Conservation (phyloP, 1,284 basidiomycete species). For the Puccinia novopanici region DNA sequence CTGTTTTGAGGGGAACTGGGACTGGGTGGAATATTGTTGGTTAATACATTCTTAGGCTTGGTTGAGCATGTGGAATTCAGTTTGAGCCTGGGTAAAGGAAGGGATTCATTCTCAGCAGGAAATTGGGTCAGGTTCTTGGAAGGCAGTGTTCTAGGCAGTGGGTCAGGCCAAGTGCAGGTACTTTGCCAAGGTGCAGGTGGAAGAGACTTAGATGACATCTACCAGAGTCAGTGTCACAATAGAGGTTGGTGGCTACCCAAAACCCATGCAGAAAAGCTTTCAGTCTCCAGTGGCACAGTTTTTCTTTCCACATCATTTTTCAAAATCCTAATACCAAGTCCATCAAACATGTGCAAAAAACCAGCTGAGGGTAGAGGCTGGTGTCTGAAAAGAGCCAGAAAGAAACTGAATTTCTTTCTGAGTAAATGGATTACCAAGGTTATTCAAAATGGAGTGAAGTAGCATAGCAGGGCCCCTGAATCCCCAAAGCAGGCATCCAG, state of each 20-base stretch:
- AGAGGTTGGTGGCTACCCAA: background rate
- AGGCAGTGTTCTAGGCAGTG: background rate
- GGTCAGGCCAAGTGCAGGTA: slow-evolving; percentile 16
- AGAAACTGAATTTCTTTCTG: too few relatives aligned
- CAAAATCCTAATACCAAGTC: too few relatives aligned
- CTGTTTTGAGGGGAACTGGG: background rate
- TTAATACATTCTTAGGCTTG: background rate
- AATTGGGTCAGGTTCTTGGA: background rate
- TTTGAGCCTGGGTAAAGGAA: background rate
- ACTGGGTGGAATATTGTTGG: background rate
- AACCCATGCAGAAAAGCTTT: too few relatives aligned
- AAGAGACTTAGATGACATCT: slow-evolving; percentile 6
- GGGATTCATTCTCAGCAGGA: background rate
- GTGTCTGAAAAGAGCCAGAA: too few relatives aligned
- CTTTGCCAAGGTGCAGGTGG: slow-evolving; percentile 9
- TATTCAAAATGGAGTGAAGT: too few relatives aligned
- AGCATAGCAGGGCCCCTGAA: too few relatives aligned
- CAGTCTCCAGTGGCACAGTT: too few relatives aligned
- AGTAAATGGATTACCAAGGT: too few relatives aligned
- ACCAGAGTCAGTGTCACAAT: background rate
- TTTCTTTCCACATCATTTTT: too few relatives aligned
- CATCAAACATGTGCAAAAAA: too few relatives aligned
- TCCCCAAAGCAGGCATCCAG: too few relatives aligned
- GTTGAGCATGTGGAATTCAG: background rate
- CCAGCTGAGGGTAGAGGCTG: too few relatives aligned